Evolutionary conservation across 495 filamentous ascomycete genomes (phyloP).

Genomic region (Penicillium pancosmium): DNA sequence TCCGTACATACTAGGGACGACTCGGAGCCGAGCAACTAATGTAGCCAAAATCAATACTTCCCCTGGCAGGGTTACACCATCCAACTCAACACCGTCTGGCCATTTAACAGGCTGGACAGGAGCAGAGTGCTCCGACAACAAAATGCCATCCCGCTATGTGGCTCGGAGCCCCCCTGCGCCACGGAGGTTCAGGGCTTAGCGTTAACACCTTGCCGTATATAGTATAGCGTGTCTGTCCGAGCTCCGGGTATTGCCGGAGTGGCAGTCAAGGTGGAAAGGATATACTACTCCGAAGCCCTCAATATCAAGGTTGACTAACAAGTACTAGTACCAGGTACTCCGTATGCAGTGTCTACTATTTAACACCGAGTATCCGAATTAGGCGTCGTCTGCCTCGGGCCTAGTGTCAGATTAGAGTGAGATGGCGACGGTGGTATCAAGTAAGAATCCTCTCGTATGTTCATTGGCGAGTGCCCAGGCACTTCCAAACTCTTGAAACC

Average conservation of each 20-base stretch:
- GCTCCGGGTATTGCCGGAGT: conserved; percentile 14
- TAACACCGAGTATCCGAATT: conserved; percentile 21
- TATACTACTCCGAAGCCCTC: background rate
- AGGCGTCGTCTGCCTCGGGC: conserved; percentile 3
- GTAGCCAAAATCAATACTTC: background rate
- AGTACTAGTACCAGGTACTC: background rate
- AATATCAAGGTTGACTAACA: background rate
- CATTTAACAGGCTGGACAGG: conserved; percentile 7
- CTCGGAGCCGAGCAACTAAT: background rate
- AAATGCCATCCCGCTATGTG: conserved; percentile 30
- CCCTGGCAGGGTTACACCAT: conserved; percentile 3
- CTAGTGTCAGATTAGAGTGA: background rate
- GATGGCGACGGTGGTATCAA: background rate
- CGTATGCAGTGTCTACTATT: background rate
- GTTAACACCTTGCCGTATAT: background rate
- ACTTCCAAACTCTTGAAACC: too few species aligned
- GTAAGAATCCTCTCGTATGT: too few species aligned
- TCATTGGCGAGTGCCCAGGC: too few species aligned
- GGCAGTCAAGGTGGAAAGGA: background rate
- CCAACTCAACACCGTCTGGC: background rate
- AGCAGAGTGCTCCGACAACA: conserved; percentile 30
- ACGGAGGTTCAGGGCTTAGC: conserved; percentile 23
- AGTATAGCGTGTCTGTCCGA: background rate
- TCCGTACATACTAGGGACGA: background rate
- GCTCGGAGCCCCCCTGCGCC: conserved; percentile 27